Base-by-base conservation (phyloP, 441 rosid genomes). In the Pelargonium cotyledonis region DNA sequence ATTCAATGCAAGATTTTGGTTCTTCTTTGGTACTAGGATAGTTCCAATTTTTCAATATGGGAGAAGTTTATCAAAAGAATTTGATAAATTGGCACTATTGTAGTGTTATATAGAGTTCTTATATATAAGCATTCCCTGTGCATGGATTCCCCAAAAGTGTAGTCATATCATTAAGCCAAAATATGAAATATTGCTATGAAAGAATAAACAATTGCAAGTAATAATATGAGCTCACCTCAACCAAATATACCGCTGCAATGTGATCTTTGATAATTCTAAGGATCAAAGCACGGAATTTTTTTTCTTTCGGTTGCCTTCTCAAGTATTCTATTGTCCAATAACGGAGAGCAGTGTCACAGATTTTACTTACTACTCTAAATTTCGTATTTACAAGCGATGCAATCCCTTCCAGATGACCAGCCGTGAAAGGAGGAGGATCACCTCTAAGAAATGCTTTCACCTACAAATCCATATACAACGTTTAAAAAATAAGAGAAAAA, bases 361-460 rank as follows among this genome's bases (percentile, higher is more conserved):
- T 92, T 83, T 71, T 87, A 77, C 84, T 89, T 68, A 75, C 86
- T 12, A 79, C 69, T 77, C 82, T 83, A 68, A 76, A 58, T 66
- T 89, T 94, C 85, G 88, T 83, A 74, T 87, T 88, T 55, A 88
- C 83, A 7, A 76, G 60, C 46, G 96, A 88, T 76, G 92, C 95
- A 46, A 91, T 85, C 67, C 90, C 94, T 83, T 94, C 99, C 72
- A 94, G 84, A 78, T 89, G 94, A 76, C 92, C 96, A 74, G 95
- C 85, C 69, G 95, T 82, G 77, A 87, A 86, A 38, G 97, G 99
- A 71, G 84, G 88, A 77, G 91, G 65, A 61, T 89, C 94, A 23
- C 92, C 95, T 77, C 89, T 82, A 64, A 91, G 87, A 79, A 90
- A 78, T 55, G 97, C 97, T 81, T 93, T 90, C 16, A 93, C 84